phyloP scores from a whole-genome alignment of 768 basidiomycete species.

The Rhodotorula taiwanensis region DNA sequence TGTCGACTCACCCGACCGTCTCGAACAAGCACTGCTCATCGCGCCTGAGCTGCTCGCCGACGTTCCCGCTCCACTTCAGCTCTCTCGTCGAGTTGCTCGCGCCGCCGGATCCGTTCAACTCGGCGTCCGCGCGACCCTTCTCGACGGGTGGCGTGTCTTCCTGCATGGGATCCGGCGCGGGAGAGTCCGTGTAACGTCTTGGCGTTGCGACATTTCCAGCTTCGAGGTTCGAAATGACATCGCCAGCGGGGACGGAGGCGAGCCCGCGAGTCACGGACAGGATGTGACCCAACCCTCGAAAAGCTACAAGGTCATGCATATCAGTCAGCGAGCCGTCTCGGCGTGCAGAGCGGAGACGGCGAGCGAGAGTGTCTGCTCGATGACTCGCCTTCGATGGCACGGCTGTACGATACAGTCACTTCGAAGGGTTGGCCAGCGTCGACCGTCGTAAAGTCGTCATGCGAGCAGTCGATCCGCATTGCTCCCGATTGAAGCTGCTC shows the following conservation, averaged over 20 bases:
- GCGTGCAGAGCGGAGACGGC: neutral
- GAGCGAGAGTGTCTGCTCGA: neutral
- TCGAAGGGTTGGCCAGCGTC: neutral
- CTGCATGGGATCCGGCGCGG: conserved; percentile 16
- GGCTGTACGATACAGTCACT: conserved; percentile 27
- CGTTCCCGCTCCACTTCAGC: conserved; percentile 26
- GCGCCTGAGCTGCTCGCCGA: conserved; percentile 21
- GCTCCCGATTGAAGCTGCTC: neutral
- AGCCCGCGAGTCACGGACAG: conserved; percentile 30
- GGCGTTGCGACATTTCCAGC: too few relatives aligned
- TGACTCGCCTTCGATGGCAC: conserved; percentile 32
- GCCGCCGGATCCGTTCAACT: neutral
- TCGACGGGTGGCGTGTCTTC: neutral
- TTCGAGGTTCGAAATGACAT: too few relatives aligned
- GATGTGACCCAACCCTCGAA: conserved; percentile 36
- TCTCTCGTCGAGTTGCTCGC: neutral
- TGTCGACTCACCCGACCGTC: conserved; percentile 32
- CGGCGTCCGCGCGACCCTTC: neutral
- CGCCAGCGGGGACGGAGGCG: conserved; percentile 15
- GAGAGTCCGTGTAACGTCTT: too few relatives aligned
- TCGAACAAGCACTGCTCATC: conserved; percentile 36
- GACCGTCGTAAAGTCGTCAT: conserved; percentile 30
- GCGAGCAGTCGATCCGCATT: conserved; percentile 14
- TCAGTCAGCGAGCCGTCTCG: neutral
- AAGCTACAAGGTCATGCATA: conserved; percentile 14